Conservation (phyloP, 2,329 filamentous ascomycete genomes). For the Plectosphaerella plurivora region DNA sequence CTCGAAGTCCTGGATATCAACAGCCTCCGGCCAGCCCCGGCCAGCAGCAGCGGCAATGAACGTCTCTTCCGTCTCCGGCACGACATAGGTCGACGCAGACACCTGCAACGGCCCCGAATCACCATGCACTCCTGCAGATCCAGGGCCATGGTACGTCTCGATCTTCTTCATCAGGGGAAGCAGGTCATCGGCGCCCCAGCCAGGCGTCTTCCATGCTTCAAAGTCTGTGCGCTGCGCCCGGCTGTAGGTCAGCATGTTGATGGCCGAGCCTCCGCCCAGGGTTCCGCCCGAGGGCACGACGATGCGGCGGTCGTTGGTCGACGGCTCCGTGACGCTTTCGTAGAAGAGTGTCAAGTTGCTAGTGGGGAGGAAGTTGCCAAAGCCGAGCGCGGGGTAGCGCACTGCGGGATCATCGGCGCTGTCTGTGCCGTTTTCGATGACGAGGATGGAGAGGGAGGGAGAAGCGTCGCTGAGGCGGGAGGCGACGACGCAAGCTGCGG, state of each 20-base stretch:
- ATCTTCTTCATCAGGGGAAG: constrained; percentile 30
- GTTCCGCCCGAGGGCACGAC: constrained; percentile 16
- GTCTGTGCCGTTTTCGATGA: constrained; percentile 49
- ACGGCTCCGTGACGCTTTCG: constrained; percentile 12
- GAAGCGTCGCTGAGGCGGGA: constrained; percentile 44
- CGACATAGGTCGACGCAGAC: constrained; percentile 25
- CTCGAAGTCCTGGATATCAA: constrained; percentile 49
- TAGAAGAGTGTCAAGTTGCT: constrained; percentile 15
- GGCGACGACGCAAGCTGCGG: constrained; percentile 43
- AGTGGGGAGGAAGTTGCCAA: constrained; percentile 1
- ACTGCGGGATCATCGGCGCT: constrained; percentile 44
- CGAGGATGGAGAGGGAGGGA: constrained; percentile 41
- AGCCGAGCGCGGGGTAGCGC: constrained; percentile 38
- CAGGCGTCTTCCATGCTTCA: constrained; percentile 25
- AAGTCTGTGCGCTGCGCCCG: constrained; percentile 23
- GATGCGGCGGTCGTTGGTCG: constrained; percentile 14
- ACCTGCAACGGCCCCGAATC: constrained; percentile 50
- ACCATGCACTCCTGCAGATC: constrained; percentile 42
- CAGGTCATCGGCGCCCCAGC: constrained; percentile 26
- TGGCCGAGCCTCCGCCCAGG: constrained; percentile 24
- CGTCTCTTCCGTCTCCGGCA: constrained; percentile 31
- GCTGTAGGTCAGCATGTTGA: constrained; percentile 25
- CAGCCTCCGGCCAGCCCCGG: constrained; percentile 46
- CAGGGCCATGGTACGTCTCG: constrained; percentile 51
- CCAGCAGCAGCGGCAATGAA: constrained; percentile 43